Evolutionary conservation across 805 yeast genomes (phyloP).

Genomic region (Phaffomyces thermotolerans): DNA sequence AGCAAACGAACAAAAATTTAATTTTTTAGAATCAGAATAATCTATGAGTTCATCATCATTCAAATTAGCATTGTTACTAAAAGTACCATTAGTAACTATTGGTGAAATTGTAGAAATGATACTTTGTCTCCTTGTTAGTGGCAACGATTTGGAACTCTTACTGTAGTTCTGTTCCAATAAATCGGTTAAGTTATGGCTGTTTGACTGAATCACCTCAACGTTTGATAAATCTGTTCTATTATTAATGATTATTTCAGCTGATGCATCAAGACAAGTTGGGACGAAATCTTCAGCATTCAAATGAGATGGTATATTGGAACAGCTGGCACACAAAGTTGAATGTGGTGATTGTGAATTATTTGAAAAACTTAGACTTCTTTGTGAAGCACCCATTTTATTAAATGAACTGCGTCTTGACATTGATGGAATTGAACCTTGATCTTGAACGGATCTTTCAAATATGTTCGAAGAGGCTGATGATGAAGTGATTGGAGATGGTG

Average conservation of each 20-base stretch:
- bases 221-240: slow-evolving; percentile 50
- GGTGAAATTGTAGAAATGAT: background rate
- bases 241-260: slow-evolving; percentile 50
- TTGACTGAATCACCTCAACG: slow-evolving; percentile 61
- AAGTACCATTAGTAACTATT: background rate
- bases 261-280: slow-evolving; percentile 78
- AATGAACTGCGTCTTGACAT: slow-evolving; percentile 8
- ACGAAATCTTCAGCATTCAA: slow-evolving; percentile 50
- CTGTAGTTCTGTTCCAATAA: slow-evolving; percentile 4
- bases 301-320: slow-evolving; percentile 4
- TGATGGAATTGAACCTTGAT: slow-evolving; percentile 7
- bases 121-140: slow-evolving; percentile 8
- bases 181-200: slow-evolving; percentile 18
- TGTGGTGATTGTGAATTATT: background rate
- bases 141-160: background rate
- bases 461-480: slow-evolving; percentile 7
- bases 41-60: slow-evolving; percentile 11
- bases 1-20: slow-evolving; percentile 22
- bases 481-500: slow-evolving; percentile 4
- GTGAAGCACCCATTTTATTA: slow-evolving; percentile 4
- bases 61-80: too few species aligned
- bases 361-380: slow-evolving; percentile 5
- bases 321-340: background rate
- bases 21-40: slow-evolving; percentile 18
- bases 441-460: slow-evolving; percentile 17